phyloP scores from a whole-genome alignment of 345 rosid genomes.

The Ailanthus altissimus region DNA sequence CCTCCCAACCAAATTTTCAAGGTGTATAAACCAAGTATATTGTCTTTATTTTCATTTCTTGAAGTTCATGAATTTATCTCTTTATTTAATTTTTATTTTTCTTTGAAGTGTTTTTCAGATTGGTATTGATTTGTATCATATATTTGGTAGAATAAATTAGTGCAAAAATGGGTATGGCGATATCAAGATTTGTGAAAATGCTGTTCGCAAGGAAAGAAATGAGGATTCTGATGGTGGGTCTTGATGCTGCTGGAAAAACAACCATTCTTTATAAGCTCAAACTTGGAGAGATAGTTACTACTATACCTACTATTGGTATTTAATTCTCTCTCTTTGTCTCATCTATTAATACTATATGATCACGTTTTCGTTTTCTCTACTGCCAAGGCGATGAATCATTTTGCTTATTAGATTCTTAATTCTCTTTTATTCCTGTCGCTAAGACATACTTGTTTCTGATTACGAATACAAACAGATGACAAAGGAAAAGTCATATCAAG shows the following conservation, averaged over 20 bases:
- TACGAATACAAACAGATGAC: too few relatives aligned
- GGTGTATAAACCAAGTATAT: conserved; percentile 5
- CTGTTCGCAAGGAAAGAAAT: conserved; percentile 65
- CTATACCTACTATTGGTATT: conserved; percentile 79
- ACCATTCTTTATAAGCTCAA: conserved; percentile 76
- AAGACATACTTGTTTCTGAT: too few relatives aligned
- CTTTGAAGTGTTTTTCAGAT: neutral
- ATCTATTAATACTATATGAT: neutral
- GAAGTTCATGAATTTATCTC: neutral
- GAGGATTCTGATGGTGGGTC: conserved; percentile 80
- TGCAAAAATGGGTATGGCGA: conserved; percentile 50
- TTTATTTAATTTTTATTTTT: neutral
- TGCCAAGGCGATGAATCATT: neutral
- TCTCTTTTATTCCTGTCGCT: too few relatives aligned
- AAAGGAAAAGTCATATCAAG: neutral
- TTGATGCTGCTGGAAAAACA: conserved; percentile 79
- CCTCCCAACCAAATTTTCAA: neutral
- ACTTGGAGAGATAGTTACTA: conserved; percentile 72
- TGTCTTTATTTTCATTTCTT: conserved; percentile 3
- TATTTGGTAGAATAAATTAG: conserved; percentile 1
- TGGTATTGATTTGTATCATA: neutral
- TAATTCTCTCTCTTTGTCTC: neutral
- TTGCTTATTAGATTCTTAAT: neutral
- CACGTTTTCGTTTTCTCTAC: too few relatives aligned
- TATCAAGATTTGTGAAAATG: conserved; percentile 48